Conservation (phyloP, 2,329 filamentous ascomycete genomes). For the Onygenales sp. region DNA sequence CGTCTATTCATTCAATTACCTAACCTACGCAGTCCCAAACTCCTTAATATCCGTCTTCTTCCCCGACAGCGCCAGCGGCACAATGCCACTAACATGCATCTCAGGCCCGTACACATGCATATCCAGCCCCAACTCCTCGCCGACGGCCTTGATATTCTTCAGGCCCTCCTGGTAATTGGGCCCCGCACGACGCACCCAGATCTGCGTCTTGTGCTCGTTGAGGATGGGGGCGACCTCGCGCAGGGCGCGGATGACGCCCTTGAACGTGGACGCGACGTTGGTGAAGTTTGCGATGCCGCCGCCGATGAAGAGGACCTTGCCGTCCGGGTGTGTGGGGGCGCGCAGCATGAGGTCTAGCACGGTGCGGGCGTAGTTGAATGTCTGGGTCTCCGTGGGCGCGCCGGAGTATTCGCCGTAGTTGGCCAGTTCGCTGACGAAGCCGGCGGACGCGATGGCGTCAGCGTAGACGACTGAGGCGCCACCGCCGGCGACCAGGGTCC, state of each 20-base stretch:
- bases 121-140: constrained; percentile 84
- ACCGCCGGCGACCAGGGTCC: constrained; percentile 97
- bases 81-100: constrained; percentile 89
- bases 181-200: constrained; percentile 85
- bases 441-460: constrained; percentile 92
- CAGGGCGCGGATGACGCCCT: constrained; percentile 95
- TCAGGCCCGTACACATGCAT: constrained; percentile 83
- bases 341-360: constrained; percentile 97
- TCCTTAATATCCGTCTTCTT: constrained; percentile 54
- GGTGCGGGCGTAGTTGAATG: constrained; percentile 96
- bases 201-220: constrained; percentile 93
- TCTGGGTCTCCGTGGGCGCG: constrained; percentile 96
- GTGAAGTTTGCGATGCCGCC: constrained; percentile 99
- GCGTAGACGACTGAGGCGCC: constrained; percentile 99
- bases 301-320: constrained; percentile 98
- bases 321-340: constrained; percentile 70
- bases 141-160: constrained; percentile 98
- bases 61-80: constrained; percentile 71
- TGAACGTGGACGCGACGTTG: constrained; percentile 98
- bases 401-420: constrained; percentile 99
- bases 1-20: neutral
- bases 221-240: constrained; percentile 79
- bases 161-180: constrained; percentile 99
- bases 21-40: constrained; percentile 37
- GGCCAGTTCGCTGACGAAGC: constrained; percentile 90